These are phyloP conservation scores for Syncephalis plumigaleata DNA, from an alignment of 371 early-diverging fungal species.

Conservation along the genomic window DNA sequence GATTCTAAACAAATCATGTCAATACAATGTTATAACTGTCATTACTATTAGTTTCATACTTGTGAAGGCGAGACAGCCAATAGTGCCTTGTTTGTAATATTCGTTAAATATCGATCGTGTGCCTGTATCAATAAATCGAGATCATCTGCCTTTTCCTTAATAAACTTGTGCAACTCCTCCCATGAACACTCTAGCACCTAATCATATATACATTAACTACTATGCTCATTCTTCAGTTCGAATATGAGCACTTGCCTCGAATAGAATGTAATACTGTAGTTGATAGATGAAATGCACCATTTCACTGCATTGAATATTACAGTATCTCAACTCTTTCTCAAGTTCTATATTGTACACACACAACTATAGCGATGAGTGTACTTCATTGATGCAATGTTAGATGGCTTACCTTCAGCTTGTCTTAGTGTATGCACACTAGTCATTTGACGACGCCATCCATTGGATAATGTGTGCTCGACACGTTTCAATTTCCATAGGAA, in stretches of 20 bases:
- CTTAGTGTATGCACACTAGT: constrained; percentile 33
- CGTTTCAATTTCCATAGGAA: constrained; percentile 85
- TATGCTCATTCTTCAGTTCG: constrained; percentile 1
- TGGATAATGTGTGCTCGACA: constrained; percentile 56
- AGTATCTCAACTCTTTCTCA: constrained; percentile 31
- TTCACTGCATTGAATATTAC: constrained; percentile 47
- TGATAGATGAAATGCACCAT: constrained; percentile 92
- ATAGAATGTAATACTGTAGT: constrained; percentile 71
- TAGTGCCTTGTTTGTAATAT: constrained; percentile 24
- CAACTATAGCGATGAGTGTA: too few relatives aligned
- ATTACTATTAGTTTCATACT: too few relatives aligned
- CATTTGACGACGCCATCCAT: constrained; percentile 63
- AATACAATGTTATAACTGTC: too few relatives aligned
- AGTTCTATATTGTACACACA: constrained; percentile 10
- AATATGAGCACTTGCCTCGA: constrained; percentile 21
- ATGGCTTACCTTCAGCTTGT: neutral
- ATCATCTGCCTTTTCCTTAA: constrained; percentile 40
- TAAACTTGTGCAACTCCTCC: constrained; percentile 48
- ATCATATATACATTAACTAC: too few relatives aligned
- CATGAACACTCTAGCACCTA: constrained; percentile 79
- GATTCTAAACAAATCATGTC: too few relatives aligned
- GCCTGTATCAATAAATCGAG: constrained; percentile 53
- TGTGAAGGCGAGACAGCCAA: too few relatives aligned
- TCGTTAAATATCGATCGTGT: constrained; percentile 38
- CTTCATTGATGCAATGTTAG: neutral